These are phyloP conservation scores for Termitomyces sp. DNA, from an alignment of 768 basidiomycete species.

Conservation along the genomic window DNA sequence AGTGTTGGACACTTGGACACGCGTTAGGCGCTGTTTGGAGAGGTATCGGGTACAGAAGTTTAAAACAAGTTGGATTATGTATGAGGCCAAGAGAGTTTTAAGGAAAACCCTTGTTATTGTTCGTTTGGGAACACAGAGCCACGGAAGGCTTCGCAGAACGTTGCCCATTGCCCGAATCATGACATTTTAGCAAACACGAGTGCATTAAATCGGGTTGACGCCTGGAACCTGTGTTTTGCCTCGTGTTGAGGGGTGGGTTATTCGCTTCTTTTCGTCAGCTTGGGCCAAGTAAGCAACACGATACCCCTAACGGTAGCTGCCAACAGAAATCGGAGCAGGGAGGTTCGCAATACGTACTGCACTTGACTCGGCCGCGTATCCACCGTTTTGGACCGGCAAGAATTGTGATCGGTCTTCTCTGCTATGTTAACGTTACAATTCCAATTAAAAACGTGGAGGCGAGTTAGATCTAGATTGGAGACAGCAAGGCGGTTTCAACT, in stretches of 20 bases:
- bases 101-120: conserved; percentile 35
- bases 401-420: conserved; percentile 20
- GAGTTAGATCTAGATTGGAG: conserved; percentile 17
- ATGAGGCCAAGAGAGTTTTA: conserved; percentile 20
- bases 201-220: conserved; percentile 29
- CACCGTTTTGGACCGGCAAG: conserved; percentile 11
- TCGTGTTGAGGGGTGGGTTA: conserved; percentile 26
- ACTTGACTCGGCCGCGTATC: conserved; percentile 13
- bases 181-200: conserved; percentile 23
- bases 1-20: conserved; percentile 13
- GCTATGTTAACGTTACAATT: conserved; percentile 11
- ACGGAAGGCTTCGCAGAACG: conserved; percentile 24
- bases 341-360: conserved; percentile 13
- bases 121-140: conserved; percentile 21
- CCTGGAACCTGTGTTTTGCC: conserved; percentile 27
- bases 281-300: conserved; percentile 6
- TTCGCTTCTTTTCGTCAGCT: conserved; percentile 13
- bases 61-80: conserved; percentile 17
- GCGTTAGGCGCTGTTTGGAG: conserved; percentile 22
- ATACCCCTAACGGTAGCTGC: conserved; percentile 6
- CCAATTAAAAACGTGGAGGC: conserved; percentile 17
- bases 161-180: conserved; percentile 19
- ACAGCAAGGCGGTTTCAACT: conserved; percentile 9
- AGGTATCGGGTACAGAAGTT: conserved; percentile 15
- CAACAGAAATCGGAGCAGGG: conserved; percentile 9